Evolutionary conservation across 108 stramenopile species (phyloP).

Genomic region (Cyclotella sp.): DNA sequence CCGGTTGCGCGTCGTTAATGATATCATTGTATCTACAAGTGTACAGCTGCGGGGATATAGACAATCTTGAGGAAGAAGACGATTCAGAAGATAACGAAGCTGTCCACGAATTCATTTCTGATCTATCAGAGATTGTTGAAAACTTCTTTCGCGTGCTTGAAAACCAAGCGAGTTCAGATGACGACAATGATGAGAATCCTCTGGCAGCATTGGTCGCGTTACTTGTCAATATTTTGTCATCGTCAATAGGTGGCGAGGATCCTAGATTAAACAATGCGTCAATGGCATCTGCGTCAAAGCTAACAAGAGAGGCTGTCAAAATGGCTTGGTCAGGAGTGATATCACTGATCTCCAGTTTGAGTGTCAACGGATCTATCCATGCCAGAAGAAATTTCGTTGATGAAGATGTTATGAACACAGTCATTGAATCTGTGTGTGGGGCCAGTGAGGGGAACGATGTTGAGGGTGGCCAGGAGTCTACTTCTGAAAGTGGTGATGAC

Average conservation of each 20-base stretch:
- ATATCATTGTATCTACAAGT: constrained; percentile 69
- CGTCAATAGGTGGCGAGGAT: constrained; percentile 65
- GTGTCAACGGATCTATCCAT: background rate
- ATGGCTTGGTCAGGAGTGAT: constrained; percentile 72
- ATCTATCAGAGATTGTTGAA: constrained; percentile 50
- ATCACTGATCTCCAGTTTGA: constrained; percentile 16
- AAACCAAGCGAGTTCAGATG: constrained; percentile 2
- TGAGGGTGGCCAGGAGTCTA: constrained; percentile 33
- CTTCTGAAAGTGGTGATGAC: constrained; percentile 29
- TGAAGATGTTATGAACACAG: constrained; percentile 53
- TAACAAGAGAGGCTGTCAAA: constrained; percentile 77
- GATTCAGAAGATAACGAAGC: constrained; percentile 64
- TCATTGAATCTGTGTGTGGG: constrained; percentile 73
- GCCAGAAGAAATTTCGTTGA: constrained; percentile 46
- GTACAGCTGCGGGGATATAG: constrained; percentile 54
- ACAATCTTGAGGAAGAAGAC: constrained; percentile 59
- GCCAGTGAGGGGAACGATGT: constrained; percentile 11
- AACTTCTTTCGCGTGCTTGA: constrained; percentile 32
- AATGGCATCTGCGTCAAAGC: constrained; percentile 70
- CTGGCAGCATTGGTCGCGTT: constrained; percentile 64
- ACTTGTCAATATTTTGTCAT: constrained; percentile 74
- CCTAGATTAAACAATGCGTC: constrained; percentile 34
- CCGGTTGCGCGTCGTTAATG: constrained; percentile 52
- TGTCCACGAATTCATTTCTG: constrained; percentile 66
- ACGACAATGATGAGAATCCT: constrained; percentile 58